Conservation (phyloP, 2,329 filamentous ascomycete genomes). For the Aureobasidium sp. region DNA sequence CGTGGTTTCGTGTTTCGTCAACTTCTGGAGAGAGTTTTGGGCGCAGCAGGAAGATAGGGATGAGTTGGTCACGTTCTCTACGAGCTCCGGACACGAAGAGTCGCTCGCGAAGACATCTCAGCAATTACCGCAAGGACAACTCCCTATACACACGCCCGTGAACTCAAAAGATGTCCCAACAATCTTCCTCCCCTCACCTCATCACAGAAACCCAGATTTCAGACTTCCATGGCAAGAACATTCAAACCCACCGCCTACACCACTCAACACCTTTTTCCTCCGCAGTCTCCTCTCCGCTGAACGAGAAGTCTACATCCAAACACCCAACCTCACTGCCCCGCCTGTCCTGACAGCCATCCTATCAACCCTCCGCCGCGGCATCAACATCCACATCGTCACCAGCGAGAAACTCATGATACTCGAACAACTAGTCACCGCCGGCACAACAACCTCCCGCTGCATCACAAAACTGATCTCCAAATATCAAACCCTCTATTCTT, state of each 20-base stretch:
- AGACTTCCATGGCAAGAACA: conserved; percentile 45
- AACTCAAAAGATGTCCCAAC: conserved; percentile 36
- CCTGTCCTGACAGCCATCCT: conserved; percentile 56
- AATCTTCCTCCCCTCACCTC: conserved; percentile 64
- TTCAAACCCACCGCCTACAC: conserved; percentile 51
- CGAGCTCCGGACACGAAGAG: background rate
- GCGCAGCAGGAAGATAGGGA: conserved; percentile 23
- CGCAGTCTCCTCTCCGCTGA: conserved; percentile 49
- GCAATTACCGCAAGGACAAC: background rate
- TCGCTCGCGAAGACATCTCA: background rate
- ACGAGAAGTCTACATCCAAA: conserved; percentile 58
- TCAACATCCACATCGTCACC: conserved; percentile 48
- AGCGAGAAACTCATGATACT: conserved; percentile 40
- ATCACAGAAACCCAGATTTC: conserved; percentile 61
- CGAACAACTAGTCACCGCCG: conserved; percentile 73
- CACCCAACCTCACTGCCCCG: conserved; percentile 66
- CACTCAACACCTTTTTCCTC: conserved; percentile 58
- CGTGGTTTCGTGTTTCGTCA: conserved; percentile 52
- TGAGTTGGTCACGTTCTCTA: background rate
- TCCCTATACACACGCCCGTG: background rate
- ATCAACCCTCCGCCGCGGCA: conserved; percentile 54
- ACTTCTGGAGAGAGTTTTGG: conserved; percentile 67
- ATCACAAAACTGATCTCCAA: conserved; percentile 50
- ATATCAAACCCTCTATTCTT: conserved; percentile 34
- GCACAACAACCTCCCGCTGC: conserved; percentile 62